These are phyloP conservation scores for Cladophialophora immunda DNA, from an alignment of 2,329 filamentous ascomycete genomes.

Conservation along the genomic window DNA sequence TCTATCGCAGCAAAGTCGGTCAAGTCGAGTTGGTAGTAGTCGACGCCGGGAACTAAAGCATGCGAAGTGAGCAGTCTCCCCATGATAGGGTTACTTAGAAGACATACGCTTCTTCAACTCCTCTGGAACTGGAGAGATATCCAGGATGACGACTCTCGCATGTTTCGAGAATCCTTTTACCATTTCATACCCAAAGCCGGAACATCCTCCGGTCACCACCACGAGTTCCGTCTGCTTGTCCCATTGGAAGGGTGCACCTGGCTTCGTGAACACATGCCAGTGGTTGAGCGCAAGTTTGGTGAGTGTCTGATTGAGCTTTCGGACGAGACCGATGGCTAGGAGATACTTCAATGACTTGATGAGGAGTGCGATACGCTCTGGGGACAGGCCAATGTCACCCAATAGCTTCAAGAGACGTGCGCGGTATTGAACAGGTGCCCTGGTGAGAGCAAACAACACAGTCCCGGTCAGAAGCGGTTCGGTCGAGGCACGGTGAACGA, in stretches of 20 bases:
- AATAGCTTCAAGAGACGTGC: constrained; percentile 30
- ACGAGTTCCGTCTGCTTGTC: constrained; percentile 46
- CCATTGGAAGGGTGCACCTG: constrained; percentile 41
- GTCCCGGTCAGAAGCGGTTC: constrained; percentile 38
- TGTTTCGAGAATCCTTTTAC: constrained; percentile 72
- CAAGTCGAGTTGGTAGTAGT: constrained; percentile 76
- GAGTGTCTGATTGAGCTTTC: constrained; percentile 61
- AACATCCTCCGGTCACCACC: constrained; percentile 68
- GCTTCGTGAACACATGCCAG: constrained; percentile 49
- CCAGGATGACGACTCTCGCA: constrained; percentile 75
- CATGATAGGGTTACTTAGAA: not conserved
- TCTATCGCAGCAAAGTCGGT: constrained; percentile 65
- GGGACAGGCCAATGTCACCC: constrained; percentile 18
- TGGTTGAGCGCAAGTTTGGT: constrained; percentile 56
- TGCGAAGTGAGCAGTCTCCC: constrained; percentile 6
- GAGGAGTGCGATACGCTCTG: constrained; percentile 23
- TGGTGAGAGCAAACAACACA: constrained; percentile 34
- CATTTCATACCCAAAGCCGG: constrained; percentile 74
- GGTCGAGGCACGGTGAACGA: constrained; percentile 25
- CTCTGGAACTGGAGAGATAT: constrained; percentile 59
- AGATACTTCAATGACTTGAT: constrained; percentile 53
- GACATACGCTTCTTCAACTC: constrained; percentile 36
- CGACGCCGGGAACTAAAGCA: constrained; percentile 55
- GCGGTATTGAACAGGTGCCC: constrained; percentile 32
- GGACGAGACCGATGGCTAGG: constrained; percentile 61